phyloP scores from a whole-genome alignment of 305 asterid species.

The Coffea humblotiana region DNA sequence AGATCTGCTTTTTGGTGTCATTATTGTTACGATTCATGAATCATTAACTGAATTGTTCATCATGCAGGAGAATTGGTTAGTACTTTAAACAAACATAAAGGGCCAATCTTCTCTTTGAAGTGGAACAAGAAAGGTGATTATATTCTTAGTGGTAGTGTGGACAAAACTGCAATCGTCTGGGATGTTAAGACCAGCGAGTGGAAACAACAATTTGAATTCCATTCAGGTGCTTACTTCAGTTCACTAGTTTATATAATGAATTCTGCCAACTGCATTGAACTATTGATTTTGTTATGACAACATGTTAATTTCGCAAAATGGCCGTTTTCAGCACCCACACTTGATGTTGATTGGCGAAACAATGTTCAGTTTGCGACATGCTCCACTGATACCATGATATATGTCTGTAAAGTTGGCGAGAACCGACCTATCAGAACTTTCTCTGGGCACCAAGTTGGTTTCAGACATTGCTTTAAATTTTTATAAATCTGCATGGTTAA shows the following conservation, averaged over 20 bases:
- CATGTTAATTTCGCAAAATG: slow-evolving; percentile 2
- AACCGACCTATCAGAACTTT: slow-evolving; percentile 76
- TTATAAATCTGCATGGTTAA: not conserved
- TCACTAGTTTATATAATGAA: not conserved
- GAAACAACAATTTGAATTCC: slow-evolving; percentile 93
- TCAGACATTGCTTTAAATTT: slow-evolving; percentile 7
- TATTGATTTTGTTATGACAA: not conserved
- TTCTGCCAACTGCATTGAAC: slow-evolving; percentile 2
- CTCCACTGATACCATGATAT: slow-evolving; percentile 93
- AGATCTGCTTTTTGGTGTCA: not conserved
- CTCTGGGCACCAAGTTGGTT: slow-evolving; percentile 81
- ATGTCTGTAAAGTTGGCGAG: slow-evolving; percentile 93
- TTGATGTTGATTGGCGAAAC: slow-evolving; percentile 98
- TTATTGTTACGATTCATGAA: slow-evolving; percentile 16
- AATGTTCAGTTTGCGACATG: slow-evolving; percentile 86
- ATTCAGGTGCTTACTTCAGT: slow-evolving; percentile 54
- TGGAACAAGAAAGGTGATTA: slow-evolving; percentile 98
- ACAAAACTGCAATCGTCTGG: slow-evolving; percentile 97
- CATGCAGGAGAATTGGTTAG: slow-evolving; percentile 77
- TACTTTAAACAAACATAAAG: slow-evolving; percentile 88
- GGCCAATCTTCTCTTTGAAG: slow-evolving; percentile 94
- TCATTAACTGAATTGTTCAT: slow-evolving; percentile 24
- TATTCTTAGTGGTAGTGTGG: slow-evolving; percentile 95
- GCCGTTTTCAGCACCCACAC: slow-evolving; percentile 69
- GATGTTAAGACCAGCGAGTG: slow-evolving; percentile 90